A percentile compares a stretch with the other conserved stretches of the same genome.
phyloP scores from a whole-genome alignment of 2,329 filamentous ascomycete species.

The Fonsecaea multimorphosa region DNA sequence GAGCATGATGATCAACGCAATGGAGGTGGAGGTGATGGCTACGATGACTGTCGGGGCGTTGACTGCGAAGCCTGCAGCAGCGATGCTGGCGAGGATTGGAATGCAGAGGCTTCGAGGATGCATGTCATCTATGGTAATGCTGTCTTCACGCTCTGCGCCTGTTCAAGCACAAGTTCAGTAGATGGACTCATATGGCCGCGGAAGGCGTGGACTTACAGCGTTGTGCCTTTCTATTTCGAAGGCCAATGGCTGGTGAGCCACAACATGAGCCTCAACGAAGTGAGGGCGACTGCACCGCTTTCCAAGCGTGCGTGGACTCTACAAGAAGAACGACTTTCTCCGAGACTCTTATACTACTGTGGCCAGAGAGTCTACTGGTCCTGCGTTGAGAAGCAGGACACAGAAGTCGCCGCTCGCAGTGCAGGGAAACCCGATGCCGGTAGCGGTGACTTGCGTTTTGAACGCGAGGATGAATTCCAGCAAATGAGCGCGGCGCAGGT shows the following conservation, averaged over 20 bases:
- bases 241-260: conserved; percentile 12
- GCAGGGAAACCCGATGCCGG: neutral
- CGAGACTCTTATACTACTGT: conserved; percentile 11
- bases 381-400: conserved; percentile 10
- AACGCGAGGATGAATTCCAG: neutral
- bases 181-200: conserved; percentile 4
- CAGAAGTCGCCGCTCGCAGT: neutral
- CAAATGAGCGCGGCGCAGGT: conserved; percentile 8
- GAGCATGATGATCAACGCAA: neutral
- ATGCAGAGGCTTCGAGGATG: conserved; percentile 16
- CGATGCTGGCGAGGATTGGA: conserved; percentile 10
- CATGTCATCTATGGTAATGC: conserved; percentile 17
- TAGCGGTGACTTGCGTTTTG: neutral
- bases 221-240: conserved; percentile 13
- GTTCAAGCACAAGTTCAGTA: conserved; percentile 6
- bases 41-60: neutral
- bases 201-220: conserved; percentile 9
- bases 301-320: conserved; percentile 12
- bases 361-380: conserved; percentile 21
- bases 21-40: neutral
- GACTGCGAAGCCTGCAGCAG: neutral
- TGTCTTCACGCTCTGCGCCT: conserved; percentile 8
- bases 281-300: conserved; percentile 11
- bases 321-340: conserved; percentile 17
- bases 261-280: conserved; percentile 16